Base-by-base conservation (phyloP, 2,329 filamentous ascomycete genomes). In the Colletotrichum scovillei region DNA sequence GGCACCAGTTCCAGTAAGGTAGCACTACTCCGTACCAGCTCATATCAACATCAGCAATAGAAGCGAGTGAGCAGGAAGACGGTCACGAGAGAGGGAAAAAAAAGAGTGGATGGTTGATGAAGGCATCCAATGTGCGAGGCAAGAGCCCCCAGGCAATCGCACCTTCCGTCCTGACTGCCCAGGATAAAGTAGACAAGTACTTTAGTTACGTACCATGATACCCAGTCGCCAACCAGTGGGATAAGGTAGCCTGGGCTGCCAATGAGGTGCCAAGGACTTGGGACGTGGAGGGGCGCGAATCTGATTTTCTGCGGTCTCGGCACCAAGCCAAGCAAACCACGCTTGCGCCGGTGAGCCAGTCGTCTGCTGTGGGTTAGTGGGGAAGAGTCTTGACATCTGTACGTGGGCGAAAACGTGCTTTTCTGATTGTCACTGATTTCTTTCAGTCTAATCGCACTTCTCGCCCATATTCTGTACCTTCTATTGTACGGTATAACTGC, bases 251-350 rank as follows among this genome's bases (percentile, higher is more conserved):
- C 22, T 46, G 35, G 58, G 38, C 58, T 26, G 26, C 38, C 42
- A 52, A 42, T 38, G 46, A 38, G 57, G 67, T 65, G 59, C 65
- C 53, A 62, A 60, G 53, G 59, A 35, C 30, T 60, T 70, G 60
- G 56, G 38, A 38, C 16, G 30, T 55, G 46, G 60, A 57, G 16
- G 26, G 26, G 46, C 22, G 32, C 60, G 42, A 70, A 73, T 65
- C 66, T 26, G 60, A 62, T 73, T 60, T 53, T 56, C 67, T 70
- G 70, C 67, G 70, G 60, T 73, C 70, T 73, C 67, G 70, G 70
- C 67, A 65, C 46, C 55, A 46, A 59, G 69, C 69, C 69, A 69
- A 65, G 60, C 42, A 57, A 28, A 32, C 26, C 55, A 57, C 63
- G 35, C 49, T 32, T 30, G 57, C 63, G 46, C 6, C 60, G 53